phyloP scores from a whole-genome alignment of 306 rosid species.

The Quercus aquifolioides region DNA sequence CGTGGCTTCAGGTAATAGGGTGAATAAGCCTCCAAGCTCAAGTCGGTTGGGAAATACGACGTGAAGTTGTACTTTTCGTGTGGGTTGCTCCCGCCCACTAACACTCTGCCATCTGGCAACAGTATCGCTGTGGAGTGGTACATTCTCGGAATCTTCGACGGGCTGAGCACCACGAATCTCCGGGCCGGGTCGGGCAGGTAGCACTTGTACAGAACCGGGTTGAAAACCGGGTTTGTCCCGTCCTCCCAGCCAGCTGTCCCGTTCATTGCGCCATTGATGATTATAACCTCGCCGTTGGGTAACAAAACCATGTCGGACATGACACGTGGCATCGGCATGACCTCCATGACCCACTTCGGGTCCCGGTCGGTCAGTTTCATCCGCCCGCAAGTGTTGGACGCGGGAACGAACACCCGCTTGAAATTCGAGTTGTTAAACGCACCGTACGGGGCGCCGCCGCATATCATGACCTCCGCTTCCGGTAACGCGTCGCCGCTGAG shows the following conservation, averaged over 20 bases:
- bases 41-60: slow-evolving; percentile 51
- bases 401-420: slow-evolving; percentile 25
- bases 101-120: slow-evolving; percentile 57
- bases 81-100: slow-evolving; percentile 88
- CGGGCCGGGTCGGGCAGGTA: not conserved
- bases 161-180: slow-evolving; percentile 40
- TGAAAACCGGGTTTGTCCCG: slow-evolving; percentile 43
- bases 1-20: slow-evolving; percentile 51
- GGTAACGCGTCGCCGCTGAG: slow-evolving; percentile 22
- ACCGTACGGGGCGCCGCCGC: slow-evolving; percentile 68
- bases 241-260: slow-evolving; percentile 79
- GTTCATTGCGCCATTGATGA: slow-evolving; percentile 64
- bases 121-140: slow-evolving; percentile 69
- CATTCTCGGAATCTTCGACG: slow-evolving; percentile 49
- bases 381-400: slow-evolving; percentile 59
- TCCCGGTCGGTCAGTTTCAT: slow-evolving; percentile 43
- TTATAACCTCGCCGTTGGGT: slow-evolving; percentile 54
- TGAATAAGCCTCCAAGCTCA: slow-evolving; percentile 60
- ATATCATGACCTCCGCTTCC: slow-evolving; percentile 55
- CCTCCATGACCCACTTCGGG: slow-evolving; percentile 61
- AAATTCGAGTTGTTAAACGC: slow-evolving; percentile 33
- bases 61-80: slow-evolving; percentile 53
- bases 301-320: slow-evolving; percentile 70
- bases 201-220: slow-evolving; percentile 53
- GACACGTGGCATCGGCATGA: slow-evolving; percentile 64